phyloP scores from a whole-genome alignment of 306 rosid species.

The Carpinus fangiana region DNA sequence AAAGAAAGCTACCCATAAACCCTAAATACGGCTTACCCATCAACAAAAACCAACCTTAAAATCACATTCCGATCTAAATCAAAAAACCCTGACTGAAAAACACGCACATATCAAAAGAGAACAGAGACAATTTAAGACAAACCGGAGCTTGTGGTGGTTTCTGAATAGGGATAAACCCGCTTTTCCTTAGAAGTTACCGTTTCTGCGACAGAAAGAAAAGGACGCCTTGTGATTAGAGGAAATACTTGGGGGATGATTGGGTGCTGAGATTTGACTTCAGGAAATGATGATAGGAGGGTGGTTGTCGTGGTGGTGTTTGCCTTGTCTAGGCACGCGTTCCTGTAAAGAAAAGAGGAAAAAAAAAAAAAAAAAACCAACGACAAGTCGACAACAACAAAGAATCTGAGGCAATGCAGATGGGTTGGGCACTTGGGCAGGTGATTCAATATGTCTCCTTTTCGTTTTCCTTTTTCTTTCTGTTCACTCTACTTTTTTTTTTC shows the following conservation, averaged over 20 bases:
- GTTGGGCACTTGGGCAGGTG: not conserved
- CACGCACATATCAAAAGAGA: slow-evolving; percentile 7
- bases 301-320: not conserved
- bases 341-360: not conserved
- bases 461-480: not conserved
- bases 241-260: not conserved
- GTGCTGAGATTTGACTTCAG: not conserved
- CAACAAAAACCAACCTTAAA: slow-evolving; percentile 13
- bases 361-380: not conserved
- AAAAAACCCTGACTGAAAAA: slow-evolving; percentile 7
- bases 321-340: not conserved
- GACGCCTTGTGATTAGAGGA: not conserved
- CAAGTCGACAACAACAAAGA: not conserved
- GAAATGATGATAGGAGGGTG: not conserved
- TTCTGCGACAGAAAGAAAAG: not conserved
- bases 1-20: not conserved
- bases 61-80: slow-evolving; percentile 7
- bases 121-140: slow-evolving; percentile 4
- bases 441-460: not conserved
- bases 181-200: too few species aligned
- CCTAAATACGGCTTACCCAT: not conserved
- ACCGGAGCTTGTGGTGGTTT: not conserved
- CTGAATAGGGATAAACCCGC: not conserved
- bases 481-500: not conserved
- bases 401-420: not conserved